Evolutionary conservation across 2,329 filamentous ascomycete species (phyloP).

Genomic region (Neonectria magnoliae): DNA sequence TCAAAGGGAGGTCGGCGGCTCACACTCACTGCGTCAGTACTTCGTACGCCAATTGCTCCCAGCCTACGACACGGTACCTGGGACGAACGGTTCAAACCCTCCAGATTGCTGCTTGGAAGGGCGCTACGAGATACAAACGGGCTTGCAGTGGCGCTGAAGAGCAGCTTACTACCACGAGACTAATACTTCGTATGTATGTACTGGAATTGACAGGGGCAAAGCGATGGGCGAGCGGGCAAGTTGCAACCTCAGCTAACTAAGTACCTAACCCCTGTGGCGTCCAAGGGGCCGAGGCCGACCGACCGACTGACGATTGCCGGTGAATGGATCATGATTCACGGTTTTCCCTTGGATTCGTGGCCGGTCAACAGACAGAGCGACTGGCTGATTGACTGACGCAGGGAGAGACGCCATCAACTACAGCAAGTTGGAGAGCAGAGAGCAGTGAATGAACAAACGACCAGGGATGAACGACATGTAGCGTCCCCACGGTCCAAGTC

Average conservation of each 20-base stretch:
- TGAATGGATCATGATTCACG: neutral
- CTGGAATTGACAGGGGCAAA: neutral
- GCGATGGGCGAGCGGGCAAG: neutral
- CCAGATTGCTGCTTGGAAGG: neutral
- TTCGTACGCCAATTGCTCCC: neutral
- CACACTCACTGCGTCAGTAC: neutral
- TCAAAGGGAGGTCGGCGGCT: conserved; percentile 28
- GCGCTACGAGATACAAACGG: no score
- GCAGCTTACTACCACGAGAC: neutral
- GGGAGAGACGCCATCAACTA: neutral
- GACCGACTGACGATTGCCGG: neutral
- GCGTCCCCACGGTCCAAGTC: neutral
- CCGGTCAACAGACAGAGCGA: neutral
- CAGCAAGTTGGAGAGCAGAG: neutral
- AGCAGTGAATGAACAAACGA: neutral
- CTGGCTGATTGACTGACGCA: neutral
- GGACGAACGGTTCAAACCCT: neutral
- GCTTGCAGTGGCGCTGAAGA: neutral
- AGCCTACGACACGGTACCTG: neutral
- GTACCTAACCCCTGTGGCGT: neutral
- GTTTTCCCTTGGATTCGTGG: neutral
- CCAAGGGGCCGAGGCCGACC: neutral
- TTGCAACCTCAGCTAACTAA: no score
- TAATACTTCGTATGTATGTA: neutral
- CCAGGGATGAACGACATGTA: neutral